phyloP scores from a whole-genome alignment of 257 asterid genomes.

The Haberlea rhodopensis region DNA sequence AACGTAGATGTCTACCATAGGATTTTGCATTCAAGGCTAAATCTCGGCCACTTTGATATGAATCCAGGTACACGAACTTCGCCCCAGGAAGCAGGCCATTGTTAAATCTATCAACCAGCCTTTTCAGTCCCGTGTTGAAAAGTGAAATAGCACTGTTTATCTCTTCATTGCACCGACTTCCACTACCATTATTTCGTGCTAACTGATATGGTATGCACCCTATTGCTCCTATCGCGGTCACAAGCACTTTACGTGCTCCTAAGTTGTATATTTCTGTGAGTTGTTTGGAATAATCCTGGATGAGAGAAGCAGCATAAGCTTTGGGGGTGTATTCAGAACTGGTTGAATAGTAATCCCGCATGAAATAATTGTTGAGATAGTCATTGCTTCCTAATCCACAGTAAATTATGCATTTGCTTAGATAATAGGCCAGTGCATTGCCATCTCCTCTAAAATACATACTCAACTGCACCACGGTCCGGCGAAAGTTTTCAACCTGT shows the following conservation, averaged over 20 bases:
- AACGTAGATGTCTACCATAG: conserved; percentile 44
- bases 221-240: conserved; percentile 65
- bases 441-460: conserved; percentile 60
- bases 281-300: conserved; percentile 65
- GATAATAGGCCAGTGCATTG: conserved; percentile 45
- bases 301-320: conserved; percentile 69
- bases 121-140: conserved; percentile 63
- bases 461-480: conserved; percentile 52
- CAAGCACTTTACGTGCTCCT: conserved; percentile 83
- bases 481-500: conserved; percentile 62
- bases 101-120: conserved; percentile 56
- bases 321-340: conserved; percentile 51
- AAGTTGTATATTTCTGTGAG: conserved; percentile 54
- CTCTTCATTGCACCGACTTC: conserved; percentile 81
- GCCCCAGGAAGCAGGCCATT: conserved; percentile 64
- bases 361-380: conserved; percentile 86
- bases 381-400: conserved; percentile 91
- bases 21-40: conserved; percentile 56
- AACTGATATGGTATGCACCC: conserved; percentile 90
- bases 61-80: conserved; percentile 73
- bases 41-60: conserved; percentile 55
- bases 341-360: conserved; percentile 68
- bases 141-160: conserved; percentile 69
- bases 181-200: conserved; percentile 62
- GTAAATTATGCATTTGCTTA: conserved; percentile 70